phyloP scores from a whole-genome alignment of 176 grass and related monocot species.

The Aegilops speltoides region DNA sequence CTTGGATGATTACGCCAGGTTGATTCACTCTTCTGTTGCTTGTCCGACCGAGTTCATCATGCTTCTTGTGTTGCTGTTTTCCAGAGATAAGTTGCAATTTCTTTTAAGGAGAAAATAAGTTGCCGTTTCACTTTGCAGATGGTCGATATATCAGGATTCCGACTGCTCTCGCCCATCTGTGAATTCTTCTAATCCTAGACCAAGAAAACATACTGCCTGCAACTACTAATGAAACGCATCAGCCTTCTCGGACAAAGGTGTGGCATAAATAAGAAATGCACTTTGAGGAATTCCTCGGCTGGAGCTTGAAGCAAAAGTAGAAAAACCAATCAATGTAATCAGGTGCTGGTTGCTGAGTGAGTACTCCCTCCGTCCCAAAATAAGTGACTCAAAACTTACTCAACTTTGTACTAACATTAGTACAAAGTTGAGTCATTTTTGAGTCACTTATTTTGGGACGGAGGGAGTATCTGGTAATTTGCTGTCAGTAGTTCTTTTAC shows the following conservation, averaged over 20 bases:
- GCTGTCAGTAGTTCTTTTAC: constrained; percentile 10
- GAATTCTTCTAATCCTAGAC: neutral
- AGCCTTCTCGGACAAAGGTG: neutral
- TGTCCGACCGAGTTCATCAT: neutral
- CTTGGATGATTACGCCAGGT: neutral
- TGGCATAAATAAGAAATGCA: neutral
- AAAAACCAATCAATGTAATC: constrained; percentile 7
- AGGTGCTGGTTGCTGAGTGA: neutral
- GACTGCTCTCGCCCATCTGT: neutral
- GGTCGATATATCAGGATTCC: neutral
- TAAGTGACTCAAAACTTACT: too few relatives aligned
- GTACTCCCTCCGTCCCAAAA: too few relatives aligned
- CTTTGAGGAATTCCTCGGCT: neutral
- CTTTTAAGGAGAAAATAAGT: neutral
- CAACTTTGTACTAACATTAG: too few relatives aligned
- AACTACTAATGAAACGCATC: neutral
- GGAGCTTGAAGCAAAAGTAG: neutral
- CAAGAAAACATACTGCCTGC: neutral
- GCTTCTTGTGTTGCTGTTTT: neutral
- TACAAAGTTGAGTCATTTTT: too few relatives aligned
- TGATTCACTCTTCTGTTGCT: neutral
- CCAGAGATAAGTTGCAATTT: too few relatives aligned
- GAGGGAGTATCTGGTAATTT: neutral
- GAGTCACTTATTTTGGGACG: too few relatives aligned
- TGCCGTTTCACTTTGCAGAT: constrained; percentile 16